These are phyloP conservation scores for Eucalyptus erythrocorys DNA, from an alignment of 345 rosid genomes.

Conservation along the genomic window DNA sequence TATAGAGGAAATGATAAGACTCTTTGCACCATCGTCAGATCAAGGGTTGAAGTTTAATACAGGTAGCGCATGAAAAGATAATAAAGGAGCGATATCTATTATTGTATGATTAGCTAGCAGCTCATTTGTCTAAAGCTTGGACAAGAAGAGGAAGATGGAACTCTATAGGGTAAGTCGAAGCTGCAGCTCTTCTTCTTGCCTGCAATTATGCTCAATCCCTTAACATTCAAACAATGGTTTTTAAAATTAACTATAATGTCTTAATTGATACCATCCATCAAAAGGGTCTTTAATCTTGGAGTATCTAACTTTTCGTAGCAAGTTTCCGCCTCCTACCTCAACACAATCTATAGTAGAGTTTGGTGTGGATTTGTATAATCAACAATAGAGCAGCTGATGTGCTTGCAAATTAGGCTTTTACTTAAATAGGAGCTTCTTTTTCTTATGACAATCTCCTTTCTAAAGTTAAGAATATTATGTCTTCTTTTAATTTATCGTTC, in stretches of 20 bases:
- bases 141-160: background rate
- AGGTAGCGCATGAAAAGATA: background rate
- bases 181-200: background rate
- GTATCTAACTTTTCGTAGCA: background rate
- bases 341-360: background rate
- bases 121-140: background rate
- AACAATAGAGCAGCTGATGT: background rate
- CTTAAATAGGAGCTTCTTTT: background rate
- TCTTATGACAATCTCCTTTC: background rate
- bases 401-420: background rate
- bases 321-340: background rate
- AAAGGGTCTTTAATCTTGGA: background rate
- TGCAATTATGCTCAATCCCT: background rate
- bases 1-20: background rate
- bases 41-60: background rate
- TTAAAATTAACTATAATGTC: fast-evolving
- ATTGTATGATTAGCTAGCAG: background rate
- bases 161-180: background rate
- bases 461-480: too few species aligned
- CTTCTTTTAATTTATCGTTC: background rate
- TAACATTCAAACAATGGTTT: background rate
- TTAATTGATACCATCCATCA: background rate
- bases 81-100: background rate
- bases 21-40: background rate
- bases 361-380: background rate